Conservation (phyloP, 2,329 filamentous ascomycete species). For the Tetracladium maxilliforme region DNA sequence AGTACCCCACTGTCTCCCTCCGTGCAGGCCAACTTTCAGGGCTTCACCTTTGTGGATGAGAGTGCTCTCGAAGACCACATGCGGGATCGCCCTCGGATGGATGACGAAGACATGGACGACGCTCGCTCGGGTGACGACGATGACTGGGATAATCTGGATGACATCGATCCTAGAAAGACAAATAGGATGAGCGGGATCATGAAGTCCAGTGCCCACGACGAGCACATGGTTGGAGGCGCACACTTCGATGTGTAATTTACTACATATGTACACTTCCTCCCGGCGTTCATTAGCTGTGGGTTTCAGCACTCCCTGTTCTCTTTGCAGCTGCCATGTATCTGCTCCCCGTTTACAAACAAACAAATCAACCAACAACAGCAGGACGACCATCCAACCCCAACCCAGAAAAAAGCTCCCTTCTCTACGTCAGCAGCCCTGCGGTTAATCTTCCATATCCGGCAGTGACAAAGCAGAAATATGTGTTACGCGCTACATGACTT, state of each 20-base stretch:
- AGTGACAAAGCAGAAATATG: too few species aligned
- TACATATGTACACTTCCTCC: slow-evolving; percentile 2
- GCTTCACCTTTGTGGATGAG: slow-evolving; percentile 98
- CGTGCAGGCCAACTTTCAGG: slow-evolving; percentile 95
- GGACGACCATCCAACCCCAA: too few species aligned
- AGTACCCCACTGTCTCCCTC: slow-evolving; percentile 89
- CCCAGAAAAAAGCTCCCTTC: too few species aligned
- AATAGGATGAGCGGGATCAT: slow-evolving; percentile 53
- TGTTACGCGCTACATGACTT: too few species aligned
- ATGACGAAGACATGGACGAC: slow-evolving; percentile 40
- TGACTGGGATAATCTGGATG: slow-evolving; percentile 19
- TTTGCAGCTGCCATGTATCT: too few species aligned
- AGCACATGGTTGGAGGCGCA: slow-evolving; percentile 38
- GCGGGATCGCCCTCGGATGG: slow-evolving; percentile 37
- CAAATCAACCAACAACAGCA: too few species aligned
- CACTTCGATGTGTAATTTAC: slow-evolving; percentile 45
- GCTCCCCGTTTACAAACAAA: too few species aligned
- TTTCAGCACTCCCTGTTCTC: too few species aligned
- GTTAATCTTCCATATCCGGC: too few species aligned
- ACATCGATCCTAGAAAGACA: slow-evolving; percentile 31
- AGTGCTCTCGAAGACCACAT: slow-evolving; percentile 85
- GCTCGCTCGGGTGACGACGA: slow-evolving; percentile 6
- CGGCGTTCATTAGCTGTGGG: slow-evolving; percentile 1
- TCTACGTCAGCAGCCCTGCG: too few species aligned
- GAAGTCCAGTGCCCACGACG: slow-evolving; percentile 38